Percentiles rank a stretch among this genome's conserved stretches.
Conservation (phyloP, 495 filamentous ascomycete genomes). For the Talaromyces ruber region DNA sequence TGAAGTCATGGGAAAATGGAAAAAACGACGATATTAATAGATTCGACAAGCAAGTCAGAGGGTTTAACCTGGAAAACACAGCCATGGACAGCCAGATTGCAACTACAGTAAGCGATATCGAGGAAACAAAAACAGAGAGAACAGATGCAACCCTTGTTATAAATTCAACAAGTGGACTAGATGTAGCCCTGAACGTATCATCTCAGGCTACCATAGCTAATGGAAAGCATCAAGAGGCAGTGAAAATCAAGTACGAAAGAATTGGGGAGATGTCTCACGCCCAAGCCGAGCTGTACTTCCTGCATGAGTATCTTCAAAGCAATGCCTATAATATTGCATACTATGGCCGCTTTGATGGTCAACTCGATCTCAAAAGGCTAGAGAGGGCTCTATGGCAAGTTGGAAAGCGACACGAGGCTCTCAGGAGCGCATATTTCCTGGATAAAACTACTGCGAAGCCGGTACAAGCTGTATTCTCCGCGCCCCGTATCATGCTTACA, state of each 20-base stretch:
- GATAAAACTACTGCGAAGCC: slow-evolving; percentile 4
- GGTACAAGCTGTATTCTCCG: slow-evolving; percentile 11
- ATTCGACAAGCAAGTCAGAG: neutral
- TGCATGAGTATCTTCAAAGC: neutral
- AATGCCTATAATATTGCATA: neutral
- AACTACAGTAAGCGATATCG: neutral
- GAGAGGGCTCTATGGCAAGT: slow-evolving; percentile 19
- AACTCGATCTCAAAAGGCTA: slow-evolving; percentile 12
- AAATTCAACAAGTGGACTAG: neutral
- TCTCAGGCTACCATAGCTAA: neutral
- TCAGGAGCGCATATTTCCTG: slow-evolving; percentile 26
- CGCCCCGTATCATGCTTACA: slow-evolving; percentile 2
- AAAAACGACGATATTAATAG: neutral
- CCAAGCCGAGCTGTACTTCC: neutral
- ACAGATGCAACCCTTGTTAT: neutral
- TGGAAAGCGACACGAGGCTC: slow-evolving; percentile 23
- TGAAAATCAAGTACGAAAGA: neutral
- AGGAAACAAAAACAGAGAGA: neutral
- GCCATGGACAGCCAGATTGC: neutral
- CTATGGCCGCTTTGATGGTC: slow-evolving; percentile 3
- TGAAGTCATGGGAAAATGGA: neutral
- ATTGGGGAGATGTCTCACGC: neutral
- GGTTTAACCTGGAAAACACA: neutral
- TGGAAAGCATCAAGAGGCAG: neutral
- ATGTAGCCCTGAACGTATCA: neutral